Percentiles rank a stretch among this genome's conserved stretches.
Conservation (phyloP, 306 rosid genomes). For the Glycyrrhiza uralensis region DNA sequence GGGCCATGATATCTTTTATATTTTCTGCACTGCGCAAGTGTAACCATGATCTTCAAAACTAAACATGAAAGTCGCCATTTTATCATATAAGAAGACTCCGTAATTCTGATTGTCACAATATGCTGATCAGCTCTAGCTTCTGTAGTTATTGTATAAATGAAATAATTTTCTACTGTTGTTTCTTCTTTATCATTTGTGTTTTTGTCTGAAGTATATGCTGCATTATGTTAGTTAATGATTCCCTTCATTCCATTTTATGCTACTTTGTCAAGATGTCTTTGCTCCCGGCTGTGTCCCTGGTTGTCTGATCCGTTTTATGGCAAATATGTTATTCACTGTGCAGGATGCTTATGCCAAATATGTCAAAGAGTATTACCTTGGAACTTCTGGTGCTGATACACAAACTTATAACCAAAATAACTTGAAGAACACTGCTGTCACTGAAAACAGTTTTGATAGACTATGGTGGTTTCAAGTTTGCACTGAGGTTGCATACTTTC, state of each 20-base stretch:
- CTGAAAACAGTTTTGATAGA: conserved; percentile 55
- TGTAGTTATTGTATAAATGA: not conserved
- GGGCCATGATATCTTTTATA: not conserved
- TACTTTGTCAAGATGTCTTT: conserved; percentile 11
- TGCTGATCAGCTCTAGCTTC: not conserved
- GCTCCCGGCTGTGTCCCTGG: not conserved
- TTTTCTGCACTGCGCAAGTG: not conserved
- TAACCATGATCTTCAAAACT: not conserved
- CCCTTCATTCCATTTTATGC: not conserved
- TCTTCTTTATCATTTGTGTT: not conserved
- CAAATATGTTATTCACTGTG: conserved; percentile 26
- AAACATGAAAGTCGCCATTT: not conserved
- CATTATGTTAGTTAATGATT: not conserved
- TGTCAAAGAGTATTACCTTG: conserved; percentile 59
- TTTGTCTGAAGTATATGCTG: not conserved
- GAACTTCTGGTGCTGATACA: conserved; percentile 40
- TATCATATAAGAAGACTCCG: not conserved
- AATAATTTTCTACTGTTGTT: not conserved
- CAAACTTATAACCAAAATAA: conserved; percentile 56
- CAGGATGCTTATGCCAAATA: conserved; percentile 83
- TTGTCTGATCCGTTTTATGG: conserved; percentile 15
- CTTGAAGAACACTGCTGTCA: conserved; percentile 62
- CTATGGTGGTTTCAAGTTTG: conserved; percentile 99
- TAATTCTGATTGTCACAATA: not conserved
- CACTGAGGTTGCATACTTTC: conserved; percentile 92